These are phyloP conservation scores for Trichoderma asperelloides DNA, from an alignment of 495 filamentous ascomycete genomes.

Conservation along the genomic window DNA sequence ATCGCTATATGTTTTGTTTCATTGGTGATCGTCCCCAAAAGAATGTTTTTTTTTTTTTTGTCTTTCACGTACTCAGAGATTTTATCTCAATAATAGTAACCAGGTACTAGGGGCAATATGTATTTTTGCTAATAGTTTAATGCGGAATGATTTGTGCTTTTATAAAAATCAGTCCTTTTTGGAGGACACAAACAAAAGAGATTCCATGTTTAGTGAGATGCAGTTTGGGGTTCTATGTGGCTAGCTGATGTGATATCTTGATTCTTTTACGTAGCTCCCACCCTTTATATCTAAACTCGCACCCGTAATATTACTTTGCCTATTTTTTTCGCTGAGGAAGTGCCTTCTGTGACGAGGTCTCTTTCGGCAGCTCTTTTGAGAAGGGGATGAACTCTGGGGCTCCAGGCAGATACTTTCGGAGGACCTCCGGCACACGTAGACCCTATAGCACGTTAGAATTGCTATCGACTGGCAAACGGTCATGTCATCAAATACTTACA, in stretches of 20 bases:
- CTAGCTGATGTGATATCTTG: background rate
- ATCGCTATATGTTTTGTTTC: background rate
- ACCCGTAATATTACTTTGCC: background rate
- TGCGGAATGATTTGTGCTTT: background rate
- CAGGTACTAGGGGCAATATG: background rate
- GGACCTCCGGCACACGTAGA: slow-evolving; percentile 72
- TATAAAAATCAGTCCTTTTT: background rate
- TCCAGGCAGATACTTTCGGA: slow-evolving; percentile 89
- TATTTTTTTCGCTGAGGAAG: slow-evolving; percentile 6
- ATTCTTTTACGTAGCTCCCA: background rate
- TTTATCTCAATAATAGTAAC: slow-evolving; percentile 2
- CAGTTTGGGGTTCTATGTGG: background rate
- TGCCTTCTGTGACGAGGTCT: slow-evolving; percentile 2
- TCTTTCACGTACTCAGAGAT: background rate
- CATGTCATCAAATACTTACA: slow-evolving; percentile 31
- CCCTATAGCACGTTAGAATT: slow-evolving; percentile 41
- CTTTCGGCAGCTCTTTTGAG: slow-evolving; percentile 44
- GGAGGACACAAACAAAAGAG: background rate
- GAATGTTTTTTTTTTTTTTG: background rate
- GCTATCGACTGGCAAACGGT: background rate
- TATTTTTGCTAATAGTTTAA: background rate
- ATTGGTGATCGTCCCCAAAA: slow-evolving; percentile 1
- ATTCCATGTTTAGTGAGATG: background rate
- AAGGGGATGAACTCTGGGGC: slow-evolving; percentile 80
- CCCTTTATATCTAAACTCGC: background rate